phyloP scores from a whole-genome alignment of 2,329 filamentous ascomycete species.

The Cyclaneusma minus region DNA sequence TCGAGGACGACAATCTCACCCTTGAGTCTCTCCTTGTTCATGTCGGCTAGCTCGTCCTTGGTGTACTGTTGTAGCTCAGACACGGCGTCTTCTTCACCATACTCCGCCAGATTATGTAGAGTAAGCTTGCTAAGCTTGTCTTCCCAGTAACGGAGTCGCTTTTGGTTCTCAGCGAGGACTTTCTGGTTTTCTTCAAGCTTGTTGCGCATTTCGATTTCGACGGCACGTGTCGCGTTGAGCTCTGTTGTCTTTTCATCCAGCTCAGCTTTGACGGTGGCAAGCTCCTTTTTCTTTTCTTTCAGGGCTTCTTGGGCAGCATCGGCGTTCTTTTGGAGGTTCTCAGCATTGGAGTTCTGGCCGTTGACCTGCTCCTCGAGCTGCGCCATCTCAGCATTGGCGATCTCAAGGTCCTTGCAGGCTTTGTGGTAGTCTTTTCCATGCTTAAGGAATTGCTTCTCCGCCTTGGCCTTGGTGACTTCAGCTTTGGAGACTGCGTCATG shows the following conservation, averaged over 20 bases:
- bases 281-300: conserved; percentile 62
- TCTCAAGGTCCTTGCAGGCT: conserved; percentile 63
- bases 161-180: conserved; percentile 70
- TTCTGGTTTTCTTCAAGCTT: conserved; percentile 96
- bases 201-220: conserved; percentile 96
- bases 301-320: conserved; percentile 73
- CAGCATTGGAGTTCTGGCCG: conserved; percentile 60
- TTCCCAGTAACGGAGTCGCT: conserved; percentile 70
- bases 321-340: conserved; percentile 55
- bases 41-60: conserved; percentile 49
- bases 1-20: conserved; percentile 50
- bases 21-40: conserved; percentile 50
- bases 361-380: conserved; percentile 65
- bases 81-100: conserved; percentile 36
- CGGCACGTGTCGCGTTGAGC: conserved; percentile 74
- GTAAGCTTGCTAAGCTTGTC: conserved; percentile 76
- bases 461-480: conserved; percentile 80
- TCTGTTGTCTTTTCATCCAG: conserved; percentile 75
- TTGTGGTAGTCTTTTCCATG: conserved; percentile 71
- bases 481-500: conserved; percentile 72
- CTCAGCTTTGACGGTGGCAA: conserved; percentile 66
- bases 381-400: conserved; percentile 57
- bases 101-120: conserved; percentile 66
- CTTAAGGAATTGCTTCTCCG: conserved; percentile 81
- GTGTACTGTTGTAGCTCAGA: conserved; percentile 66